These are phyloP conservation scores for Exobasidium cylindrosporum DNA, from an alignment of 1,284 basidiomycete genomes.

Conservation along the genomic window DNA sequence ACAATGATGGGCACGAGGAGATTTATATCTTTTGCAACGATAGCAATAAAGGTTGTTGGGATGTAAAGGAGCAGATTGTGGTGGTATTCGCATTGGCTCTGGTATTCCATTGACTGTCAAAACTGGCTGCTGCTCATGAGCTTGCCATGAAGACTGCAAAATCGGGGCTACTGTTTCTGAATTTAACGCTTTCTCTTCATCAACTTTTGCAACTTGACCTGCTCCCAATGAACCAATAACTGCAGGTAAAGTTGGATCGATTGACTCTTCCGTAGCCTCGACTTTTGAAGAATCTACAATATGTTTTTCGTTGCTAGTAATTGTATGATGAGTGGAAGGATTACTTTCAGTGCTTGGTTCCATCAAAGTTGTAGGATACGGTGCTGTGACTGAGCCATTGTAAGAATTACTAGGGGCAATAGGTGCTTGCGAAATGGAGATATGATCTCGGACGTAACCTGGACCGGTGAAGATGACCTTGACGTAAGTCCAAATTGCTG, in stretches of 20 bases:
- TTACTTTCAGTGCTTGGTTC: background rate
- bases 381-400: background rate
- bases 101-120: background rate
- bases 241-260: slow-evolving; percentile 1
- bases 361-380: background rate
- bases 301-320: background rate
- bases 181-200: background rate
- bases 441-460: slow-evolving; percentile 42
- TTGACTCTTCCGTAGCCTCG: slow-evolving; percentile 2
- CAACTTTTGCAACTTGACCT: background rate
- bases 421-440: slow-evolving; percentile 23
- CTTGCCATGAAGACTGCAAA: slow-evolving; percentile 21
- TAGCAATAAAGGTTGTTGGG: slow-evolving; percentile 43
- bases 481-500: slow-evolving; percentile 42
- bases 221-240: background rate
- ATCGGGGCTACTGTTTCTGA: slow-evolving; percentile 16
- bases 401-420: background rate
- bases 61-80: slow-evolving; percentile 13
- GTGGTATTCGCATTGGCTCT: slow-evolving; percentile 14
- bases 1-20: slow-evolving; percentile 73
- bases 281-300: no score
- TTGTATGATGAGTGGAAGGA: background rate
- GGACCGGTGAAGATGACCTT: slow-evolving; percentile 36
- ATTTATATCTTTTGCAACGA: slow-evolving; percentile 63
- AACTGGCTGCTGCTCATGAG: slow-evolving; percentile 13